Evolutionary conservation across 257 asterid genomes (phyloP), one percentile per base, ranked within the genome.

Genomic region (Leonotis leonurus): DNA sequence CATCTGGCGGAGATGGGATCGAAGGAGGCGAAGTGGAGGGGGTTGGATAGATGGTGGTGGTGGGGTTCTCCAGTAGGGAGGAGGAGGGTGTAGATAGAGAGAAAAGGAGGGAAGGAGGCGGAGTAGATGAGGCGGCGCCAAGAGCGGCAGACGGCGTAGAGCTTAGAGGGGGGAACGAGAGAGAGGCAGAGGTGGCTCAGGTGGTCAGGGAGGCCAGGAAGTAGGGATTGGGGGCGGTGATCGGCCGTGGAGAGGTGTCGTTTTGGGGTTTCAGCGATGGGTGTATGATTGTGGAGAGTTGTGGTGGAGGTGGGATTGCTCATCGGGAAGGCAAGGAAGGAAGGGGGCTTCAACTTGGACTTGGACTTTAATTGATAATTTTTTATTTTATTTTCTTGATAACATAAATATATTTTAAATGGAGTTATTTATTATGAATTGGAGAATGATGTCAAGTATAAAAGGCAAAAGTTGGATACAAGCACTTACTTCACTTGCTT

Each of bases 41-140:
- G 54, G 27, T 75, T 59, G 0, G 81, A 48, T 27, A 16, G 64
- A 56, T 35, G 69, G 45, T 36, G 10, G 16, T 48, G 75, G 3
- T 57, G 7, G 18, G 59, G 73, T 2, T 43, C 27, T 30, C 39
- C 63, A 4, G 75, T 10, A 17, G 88, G 60, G 0, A 58, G 39
- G 4, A 78, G 12, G 48, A 90, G 70, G n/a, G 89, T 73, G 54
- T 78, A 85, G 51, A 90, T 71, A n/a, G 96, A 90, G 11, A 83
- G 76, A 44, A 77, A 90, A 1, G 94, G 93, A 0, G 93, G 96
- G 67, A 87, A 90, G 3, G 83, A 78, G 1, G 95, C 88, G 6
- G 95, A 75, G 70, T 87, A 85, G 0, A 85, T 73, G 22, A 90
- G 85, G 62, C 83, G 80, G 56, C 95, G 94, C 97, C 97, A 90